Conservation (phyloP, 306 rosid genomes). For the Quercus suber region DNA sequence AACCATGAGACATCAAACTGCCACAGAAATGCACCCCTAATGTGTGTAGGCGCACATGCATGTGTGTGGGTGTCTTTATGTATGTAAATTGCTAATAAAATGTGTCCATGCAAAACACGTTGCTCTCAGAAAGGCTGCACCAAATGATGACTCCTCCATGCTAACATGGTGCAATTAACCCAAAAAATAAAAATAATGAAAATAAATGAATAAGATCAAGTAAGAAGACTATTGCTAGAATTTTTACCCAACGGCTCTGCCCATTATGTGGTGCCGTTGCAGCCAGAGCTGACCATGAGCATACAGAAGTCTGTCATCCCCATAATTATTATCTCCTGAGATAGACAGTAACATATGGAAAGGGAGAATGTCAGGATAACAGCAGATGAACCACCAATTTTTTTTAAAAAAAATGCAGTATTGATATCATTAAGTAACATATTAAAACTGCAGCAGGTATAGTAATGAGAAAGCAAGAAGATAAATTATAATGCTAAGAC, state of each 20-base stretch:
- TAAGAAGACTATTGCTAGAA: not conserved
- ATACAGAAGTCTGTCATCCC: constrained; percentile 88
- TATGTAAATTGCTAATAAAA: not conserved
- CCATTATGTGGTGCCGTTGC: constrained; percentile 89
- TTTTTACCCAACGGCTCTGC: constrained; percentile 88
- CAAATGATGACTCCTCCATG: not conserved
- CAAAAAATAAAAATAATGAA: not conserved
- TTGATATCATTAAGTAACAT: not conserved
- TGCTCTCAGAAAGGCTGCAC: not conserved
- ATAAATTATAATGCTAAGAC: not conserved
- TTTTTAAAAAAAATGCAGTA: not conserved
- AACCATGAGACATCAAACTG: not conserved
- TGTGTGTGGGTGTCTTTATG: too few relatives aligned
- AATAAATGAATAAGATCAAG: constrained; percentile 1
- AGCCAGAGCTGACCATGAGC: constrained; percentile 96
- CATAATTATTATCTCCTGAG: constrained; percentile 87
- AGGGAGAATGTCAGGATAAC: not conserved
- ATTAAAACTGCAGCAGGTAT: not conserved
- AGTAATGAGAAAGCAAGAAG: constrained; percentile 2
- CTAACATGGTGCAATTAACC: not conserved
- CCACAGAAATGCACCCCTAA: not conserved
- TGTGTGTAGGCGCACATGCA: too few relatives aligned
- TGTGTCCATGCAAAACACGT: not conserved
- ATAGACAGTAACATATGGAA: constrained; percentile 7
- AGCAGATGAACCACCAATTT: not conserved